These are phyloP conservation scores for Cordyceps cicadae DNA, from an alignment of 2,329 filamentous ascomycete species.

Conservation along the genomic window DNA sequence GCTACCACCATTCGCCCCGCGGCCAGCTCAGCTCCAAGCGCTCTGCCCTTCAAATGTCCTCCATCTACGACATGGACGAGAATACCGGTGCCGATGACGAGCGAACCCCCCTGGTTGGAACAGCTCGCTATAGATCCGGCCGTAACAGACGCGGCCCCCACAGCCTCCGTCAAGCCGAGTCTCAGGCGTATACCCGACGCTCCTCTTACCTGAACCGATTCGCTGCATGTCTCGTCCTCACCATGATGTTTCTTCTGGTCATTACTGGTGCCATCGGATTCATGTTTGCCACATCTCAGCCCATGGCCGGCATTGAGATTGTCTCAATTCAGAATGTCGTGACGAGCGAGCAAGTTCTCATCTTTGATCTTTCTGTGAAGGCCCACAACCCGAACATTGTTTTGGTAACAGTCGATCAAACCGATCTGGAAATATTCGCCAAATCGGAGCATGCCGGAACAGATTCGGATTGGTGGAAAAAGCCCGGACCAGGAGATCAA, in stretches of 20 bases:
- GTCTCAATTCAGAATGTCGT: conserved; percentile 80
- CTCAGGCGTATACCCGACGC: conserved; percentile 56
- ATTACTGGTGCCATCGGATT: conserved; percentile 81
- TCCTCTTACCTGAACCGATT: conserved; percentile 62
- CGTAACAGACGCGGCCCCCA: conserved; percentile 47
- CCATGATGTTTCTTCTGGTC: conserved; percentile 70
- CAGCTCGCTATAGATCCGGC: conserved; percentile 52
- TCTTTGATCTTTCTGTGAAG: conserved; percentile 82
- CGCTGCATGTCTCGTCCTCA: conserved; percentile 80
- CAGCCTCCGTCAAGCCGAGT: conserved; percentile 63
- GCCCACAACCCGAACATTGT: conserved; percentile 92
- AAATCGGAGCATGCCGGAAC: conserved; percentile 83
- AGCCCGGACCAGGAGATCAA: not conserved
- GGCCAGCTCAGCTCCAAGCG: conserved; percentile 35
- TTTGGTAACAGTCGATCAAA: conserved; percentile 73
- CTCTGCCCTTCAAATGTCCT: conserved; percentile 50
- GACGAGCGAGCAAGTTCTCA: conserved; percentile 88
- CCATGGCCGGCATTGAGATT: conserved; percentile 70
- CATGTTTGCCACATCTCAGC: conserved; percentile 84
- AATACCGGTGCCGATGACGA: conserved; percentile 75
- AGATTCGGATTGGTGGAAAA: conserved; percentile 52
- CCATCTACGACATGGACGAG: conserved; percentile 72
- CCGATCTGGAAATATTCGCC: conserved; percentile 89
- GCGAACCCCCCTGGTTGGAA: conserved; percentile 66
- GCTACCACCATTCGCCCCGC: conserved; percentile 36